Conservation (phyloP, 1,284 basidiomycete genomes). For the Leccinum insolens region DNA sequence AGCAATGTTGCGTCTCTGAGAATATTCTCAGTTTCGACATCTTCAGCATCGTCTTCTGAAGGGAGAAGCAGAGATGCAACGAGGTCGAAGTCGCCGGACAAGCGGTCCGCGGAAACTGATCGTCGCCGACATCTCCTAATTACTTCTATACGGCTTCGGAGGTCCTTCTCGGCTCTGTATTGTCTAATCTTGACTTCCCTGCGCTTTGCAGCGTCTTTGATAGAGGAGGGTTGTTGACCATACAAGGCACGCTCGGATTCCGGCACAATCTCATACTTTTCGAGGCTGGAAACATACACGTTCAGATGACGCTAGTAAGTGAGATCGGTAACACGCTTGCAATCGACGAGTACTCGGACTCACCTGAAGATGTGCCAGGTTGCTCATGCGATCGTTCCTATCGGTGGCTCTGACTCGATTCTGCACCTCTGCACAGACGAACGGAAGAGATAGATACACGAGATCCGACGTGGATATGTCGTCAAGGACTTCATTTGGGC, state of each 20-base stretch:
- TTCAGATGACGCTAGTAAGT: slow-evolving; percentile 55
- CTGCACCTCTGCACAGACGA: slow-evolving; percentile 73
- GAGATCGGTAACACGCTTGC: slow-evolving; percentile 25
- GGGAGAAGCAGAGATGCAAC: slow-evolving; percentile 62
- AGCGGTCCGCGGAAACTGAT: slow-evolving; percentile 34
- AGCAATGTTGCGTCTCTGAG: slow-evolving; percentile 70
- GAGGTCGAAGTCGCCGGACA: slow-evolving; percentile 57
- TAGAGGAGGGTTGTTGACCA: slow-evolving; percentile 45
- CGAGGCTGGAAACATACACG: slow-evolving; percentile 59
- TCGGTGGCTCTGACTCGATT: slow-evolving; percentile 64
- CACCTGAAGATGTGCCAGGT: slow-evolving; percentile 65
- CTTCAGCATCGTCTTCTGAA: slow-evolving; percentile 52
- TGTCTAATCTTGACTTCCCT: slow-evolving; percentile 89
- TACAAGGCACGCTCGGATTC: slow-evolving; percentile 62
- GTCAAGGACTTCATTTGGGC: slow-evolving; percentile 82
- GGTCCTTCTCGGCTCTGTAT: slow-evolving; percentile 82
- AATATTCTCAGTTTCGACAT: slow-evolving; percentile 63
- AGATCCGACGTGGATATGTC: slow-evolving; percentile 85
- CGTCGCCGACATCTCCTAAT: slow-evolving; percentile 56
- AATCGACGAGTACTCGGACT: slow-evolving; percentile 28
- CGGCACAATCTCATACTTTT: slow-evolving; percentile 72
- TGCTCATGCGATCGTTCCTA: slow-evolving; percentile 57
- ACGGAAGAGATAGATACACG: slow-evolving; percentile 80
- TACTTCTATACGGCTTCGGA: slow-evolving; percentile 66
- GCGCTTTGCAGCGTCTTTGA: slow-evolving; percentile 67